Evolutionary conservation across 495 filamentous ascomycete genomes (phyloP), one percentile per base, ranked within the genome.

Genomic region (Trichoderma reesei): DNA sequence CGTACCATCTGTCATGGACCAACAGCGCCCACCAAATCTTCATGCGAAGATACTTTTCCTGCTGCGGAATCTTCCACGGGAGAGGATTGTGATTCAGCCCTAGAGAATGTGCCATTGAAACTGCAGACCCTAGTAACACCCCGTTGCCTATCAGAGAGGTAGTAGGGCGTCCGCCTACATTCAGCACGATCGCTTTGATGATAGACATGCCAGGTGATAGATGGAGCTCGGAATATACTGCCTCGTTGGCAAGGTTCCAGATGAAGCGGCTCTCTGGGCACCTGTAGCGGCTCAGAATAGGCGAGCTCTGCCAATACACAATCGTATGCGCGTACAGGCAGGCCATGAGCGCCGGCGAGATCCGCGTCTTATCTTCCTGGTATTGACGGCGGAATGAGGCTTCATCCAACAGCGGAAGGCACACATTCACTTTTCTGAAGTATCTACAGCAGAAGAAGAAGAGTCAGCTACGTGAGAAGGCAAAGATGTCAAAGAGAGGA

Each of bases 401-500:
- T 31, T 80, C 80, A 61, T 83, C 80, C 31, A 85, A 76, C 20
- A 85, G 75, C 0, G 82, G 82, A 63, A 85, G 82, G 39, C 79
- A 78, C 38, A 73, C 72, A 68, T 85, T 82, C 66, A 83, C 78
- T 18, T 79, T 70, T 62, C 79, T 73, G 56, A 83, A 73, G 61
- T 82, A 63, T 36, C 61, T 63, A 63, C 51, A 34, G 34, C 51
- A 34, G 34, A 10, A 6, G 16, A 34, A 16, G 13, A 6, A 34
- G 26, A 36, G 51, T 56, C 51, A 83, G 48, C 80, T 82, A 63
- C 51, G 39, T 34, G 6, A 2, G 26, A 13, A 63, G 41, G 41
- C 42, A 34, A 31, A 56, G 26, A 11, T 36, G 2, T 31, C 11
- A 8, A 16, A 56, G 11, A 5, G 16, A 56, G 31, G 26, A 33